phyloP scores from a whole-genome alignment of 2,329 filamentous ascomycete species.

The Lanzia echinophila region DNA sequence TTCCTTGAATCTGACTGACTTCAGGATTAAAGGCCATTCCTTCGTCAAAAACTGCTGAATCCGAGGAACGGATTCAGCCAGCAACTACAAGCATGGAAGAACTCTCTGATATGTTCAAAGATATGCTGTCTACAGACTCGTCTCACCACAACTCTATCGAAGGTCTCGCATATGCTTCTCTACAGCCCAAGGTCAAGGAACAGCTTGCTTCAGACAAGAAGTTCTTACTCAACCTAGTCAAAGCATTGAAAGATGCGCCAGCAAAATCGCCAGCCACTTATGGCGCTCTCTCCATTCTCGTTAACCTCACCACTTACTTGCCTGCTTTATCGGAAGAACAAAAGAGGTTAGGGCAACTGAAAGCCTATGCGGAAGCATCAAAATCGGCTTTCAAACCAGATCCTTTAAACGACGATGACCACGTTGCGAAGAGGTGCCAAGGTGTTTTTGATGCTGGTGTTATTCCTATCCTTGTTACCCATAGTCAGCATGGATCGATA shows the following conservation, averaged over 20 bases:
- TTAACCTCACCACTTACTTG: constrained; percentile 76
- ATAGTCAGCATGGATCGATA: constrained; percentile 65
- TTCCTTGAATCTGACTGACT: constrained; percentile 29
- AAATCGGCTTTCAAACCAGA: constrained; percentile 58
- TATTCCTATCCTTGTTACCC: constrained; percentile 68
- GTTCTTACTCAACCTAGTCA: constrained; percentile 65
- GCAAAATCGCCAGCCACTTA: constrained; percentile 69
- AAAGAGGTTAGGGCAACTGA: constrained; percentile 84
- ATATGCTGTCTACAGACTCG: constrained; percentile 56
- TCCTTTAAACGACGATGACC: constrained; percentile 66
- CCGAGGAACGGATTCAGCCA: constrained; percentile 37
- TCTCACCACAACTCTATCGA: constrained; percentile 70
- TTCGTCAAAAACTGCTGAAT: constrained; percentile 20
- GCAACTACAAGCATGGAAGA: constrained; percentile 58
- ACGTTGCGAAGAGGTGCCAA: constrained; percentile 69
- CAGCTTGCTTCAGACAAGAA: constrained; percentile 60
- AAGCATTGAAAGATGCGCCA: constrained; percentile 50
- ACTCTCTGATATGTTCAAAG: constrained; percentile 56
- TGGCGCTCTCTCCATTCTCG: constrained; percentile 76
- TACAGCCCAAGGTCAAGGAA: constrained; percentile 81
- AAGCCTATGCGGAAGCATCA: constrained; percentile 84
- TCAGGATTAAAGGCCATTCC: constrained; percentile 31
- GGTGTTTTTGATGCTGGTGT: constrained; percentile 72
- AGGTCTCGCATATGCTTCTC: constrained; percentile 83
- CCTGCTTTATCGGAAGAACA: constrained; percentile 80